Base-by-base conservation (phyloP, 2,329 filamentous ascomycete species). In the Aspergillus pseudonomiae region DNA sequence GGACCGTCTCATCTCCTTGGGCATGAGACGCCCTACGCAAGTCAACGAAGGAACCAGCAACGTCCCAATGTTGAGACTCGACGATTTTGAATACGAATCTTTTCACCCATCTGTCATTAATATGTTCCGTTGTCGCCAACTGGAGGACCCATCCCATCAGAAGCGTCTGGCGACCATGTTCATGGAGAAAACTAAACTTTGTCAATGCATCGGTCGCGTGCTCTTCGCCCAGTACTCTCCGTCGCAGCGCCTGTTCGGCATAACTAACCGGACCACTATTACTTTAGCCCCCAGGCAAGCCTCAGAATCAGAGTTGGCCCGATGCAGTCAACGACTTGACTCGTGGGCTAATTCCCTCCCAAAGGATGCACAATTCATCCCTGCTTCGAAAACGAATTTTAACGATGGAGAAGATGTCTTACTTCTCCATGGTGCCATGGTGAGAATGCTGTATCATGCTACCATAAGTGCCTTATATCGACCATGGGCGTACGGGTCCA, bases 21-120 rank as follows among this genome's bases (percentile, higher is more conserved):
- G 93, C 56, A 94, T 97, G 91, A 87, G 93, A 54, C 87, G 93
- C 45, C 93, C 93, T 2, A 94, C 92, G 3, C 86, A 93, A 65
- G 94, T 97, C 78, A 95, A 96, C 81, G 89, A 93, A 66, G 91
- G 94, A 69, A 92, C 96, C 73, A 95, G 92, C 74, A 92, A 96
- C 72, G 92, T 96, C n/a, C 92, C 93, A 1, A 93, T 96, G 90
- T 82, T 96, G 48, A 87, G 84, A 36, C 81, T 93, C 69, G 84
- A 86, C 60, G 93, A 97, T 72, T 97, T 96, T 71, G 92, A 96
- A 70, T 87, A 91, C 67, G 83, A 85, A 57, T 75, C 85, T 0
- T 84, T 93, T 14, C 82, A 89, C 5, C 87, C 89, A n/a, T 84
- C 85, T 32, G 87, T 91, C 63, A 84, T 84, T 6, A 83, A 89